phyloP scores from a whole-genome alignment of 2,329 filamentous ascomycete genomes.

The Plenodomus biglobosus region DNA sequence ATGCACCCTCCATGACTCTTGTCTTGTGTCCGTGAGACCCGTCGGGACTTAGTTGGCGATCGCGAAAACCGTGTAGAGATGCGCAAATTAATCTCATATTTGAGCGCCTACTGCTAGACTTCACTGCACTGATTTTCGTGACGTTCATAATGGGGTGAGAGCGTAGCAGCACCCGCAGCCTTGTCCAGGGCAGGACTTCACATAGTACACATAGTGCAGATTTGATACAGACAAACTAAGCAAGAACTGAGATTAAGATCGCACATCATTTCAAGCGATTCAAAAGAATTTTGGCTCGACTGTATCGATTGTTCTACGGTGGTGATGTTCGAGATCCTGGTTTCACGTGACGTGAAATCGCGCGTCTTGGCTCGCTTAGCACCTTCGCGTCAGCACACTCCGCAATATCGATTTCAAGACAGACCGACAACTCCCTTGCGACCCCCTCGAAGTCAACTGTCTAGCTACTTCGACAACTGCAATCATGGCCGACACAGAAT shows the following conservation, averaged over 20 bases:
- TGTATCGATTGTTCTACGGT: background rate
- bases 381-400: conserved; percentile 8
- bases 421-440: conserved; percentile 36
- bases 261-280: background rate
- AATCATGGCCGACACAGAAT: conserved; percentile 87
- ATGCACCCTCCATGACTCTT: conserved; percentile 30
- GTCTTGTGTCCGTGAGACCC: background rate
- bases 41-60: no score
- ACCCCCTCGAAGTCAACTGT: conserved; percentile 43
- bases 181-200: no score
- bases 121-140: no score
- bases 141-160: no score
- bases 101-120: no score
- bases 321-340: background rate
- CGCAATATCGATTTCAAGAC: conserved; percentile 6
- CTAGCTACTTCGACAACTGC: conserved; percentile 53
- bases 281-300: background rate
- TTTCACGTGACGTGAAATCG: background rate
- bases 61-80: no score
- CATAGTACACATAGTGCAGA: no score
- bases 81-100: no score
- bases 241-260: no score
- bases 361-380: conserved; percentile 14
- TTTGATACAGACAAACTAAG: no score
- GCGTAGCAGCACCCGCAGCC: no score